Evolutionary conservation across 2,329 filamentous ascomycete genomes (phyloP), one percentile per base, ranked within the genome.

Genomic region (Amesomyces nigricolor): DNA sequence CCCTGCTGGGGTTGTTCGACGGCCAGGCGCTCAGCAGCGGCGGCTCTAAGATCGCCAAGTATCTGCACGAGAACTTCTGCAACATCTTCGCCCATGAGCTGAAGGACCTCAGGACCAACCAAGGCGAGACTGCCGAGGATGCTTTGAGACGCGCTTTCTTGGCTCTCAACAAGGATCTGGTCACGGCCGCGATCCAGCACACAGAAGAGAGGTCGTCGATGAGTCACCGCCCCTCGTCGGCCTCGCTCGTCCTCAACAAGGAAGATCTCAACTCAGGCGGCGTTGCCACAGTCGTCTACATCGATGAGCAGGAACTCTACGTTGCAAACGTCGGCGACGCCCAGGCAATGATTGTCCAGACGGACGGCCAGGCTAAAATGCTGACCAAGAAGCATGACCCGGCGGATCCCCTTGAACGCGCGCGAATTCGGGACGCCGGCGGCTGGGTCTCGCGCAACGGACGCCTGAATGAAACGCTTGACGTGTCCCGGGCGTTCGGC

Each of bases 371-470:
- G 22, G 83, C 94, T 71, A 86, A 85, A 65, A 85, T 92, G 61
- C 78, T 99, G 62, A 97, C 94, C 2, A 80, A 83, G 56, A 96
- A 95, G 70, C 94, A 99, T 68, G 91, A 97, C 66, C 94, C 94
- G 5, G 91, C 92, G 0, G 91, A 96, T 67, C 80, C 87, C 0
- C 77, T 75, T 19, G 94, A 99, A 71, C 81, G 94, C 47, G 84
- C 90, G 54, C 87, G 94, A 16, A 96, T 99, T 64, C 86, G 94
- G 39, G 90, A 96, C 67, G 92, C 92, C 13, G 94, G 94, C 44
- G 94, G 94, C 4, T 99, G 90, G 78, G 94, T 99, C 9, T 96
- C 92, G 16, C 85, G 94, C 47, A 92, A 95, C 69, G 94, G 94
- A 37, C 91, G 90, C 67, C 78, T 99, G 47, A 97, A 99, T 66